Conservation (phyloP, 1,284 basidiomycete species). For the Violaceomyces palustris region DNA sequence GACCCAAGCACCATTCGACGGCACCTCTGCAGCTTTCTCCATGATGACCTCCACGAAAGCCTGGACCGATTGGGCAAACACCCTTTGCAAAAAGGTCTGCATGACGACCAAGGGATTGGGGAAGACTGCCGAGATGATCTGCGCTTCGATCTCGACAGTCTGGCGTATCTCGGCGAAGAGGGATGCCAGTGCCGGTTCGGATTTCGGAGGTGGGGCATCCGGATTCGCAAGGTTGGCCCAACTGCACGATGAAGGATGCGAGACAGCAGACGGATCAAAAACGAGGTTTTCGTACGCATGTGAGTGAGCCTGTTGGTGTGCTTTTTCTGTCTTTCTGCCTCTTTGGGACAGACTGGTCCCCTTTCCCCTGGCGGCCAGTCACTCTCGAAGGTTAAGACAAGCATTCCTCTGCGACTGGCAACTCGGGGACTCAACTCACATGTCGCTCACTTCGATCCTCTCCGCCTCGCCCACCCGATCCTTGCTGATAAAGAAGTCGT, state of each 20-base stretch:
- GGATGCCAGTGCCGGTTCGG: slow-evolving; percentile 72
- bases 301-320: too few species aligned
- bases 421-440: too few species aligned
- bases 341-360: too few species aligned
- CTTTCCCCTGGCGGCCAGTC: too few species aligned
- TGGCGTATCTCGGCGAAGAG: slow-evolving; percentile 81
- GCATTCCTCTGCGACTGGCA: too few species aligned
- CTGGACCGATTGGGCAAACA: slow-evolving; percentile 82
- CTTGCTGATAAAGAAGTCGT: slow-evolving; percentile 62
- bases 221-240: slow-evolving; percentile 67
- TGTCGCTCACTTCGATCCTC: slow-evolving; percentile 59
- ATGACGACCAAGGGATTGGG: slow-evolving; percentile 95
- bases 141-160: slow-evolving; percentile 90
- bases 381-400: too few species aligned
- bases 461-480: slow-evolving; percentile 67
- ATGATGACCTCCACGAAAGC: slow-evolving; percentile 50
- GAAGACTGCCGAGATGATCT: slow-evolving; percentile 98
- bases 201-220: slow-evolving; percentile 69
- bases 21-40: slow-evolving; percentile 43
- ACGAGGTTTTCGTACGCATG: slow-evolving; percentile 1
- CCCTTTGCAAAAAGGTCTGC: slow-evolving; percentile 95
- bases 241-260: too few species aligned
- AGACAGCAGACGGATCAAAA: not conserved
- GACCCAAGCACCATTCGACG: slow-evolving; percentile 2
- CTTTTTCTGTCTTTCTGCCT: too few species aligned